A percentile compares a stretch with the other conserved stretches of the same genome.
phyloP scores from a whole-genome alignment of 106 monocot species.

The Dendrobium huoshanense region DNA sequence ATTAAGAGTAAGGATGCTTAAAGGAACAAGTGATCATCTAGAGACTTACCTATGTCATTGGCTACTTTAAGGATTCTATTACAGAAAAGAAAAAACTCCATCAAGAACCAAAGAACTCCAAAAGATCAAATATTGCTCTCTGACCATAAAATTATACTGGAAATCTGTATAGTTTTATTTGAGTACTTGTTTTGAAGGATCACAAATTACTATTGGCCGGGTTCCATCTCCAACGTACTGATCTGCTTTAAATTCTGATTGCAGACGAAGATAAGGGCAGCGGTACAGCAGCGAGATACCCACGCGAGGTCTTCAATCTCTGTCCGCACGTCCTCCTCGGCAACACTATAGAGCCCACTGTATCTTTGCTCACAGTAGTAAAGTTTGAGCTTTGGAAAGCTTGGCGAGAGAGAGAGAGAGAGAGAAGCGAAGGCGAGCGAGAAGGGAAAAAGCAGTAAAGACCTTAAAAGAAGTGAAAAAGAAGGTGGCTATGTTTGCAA shows the following conservation, averaged over 20 bases:
- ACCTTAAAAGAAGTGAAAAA: slow-evolving; percentile 8
- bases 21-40: too few relatives aligned
- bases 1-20: too few relatives aligned
- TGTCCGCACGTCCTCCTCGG: background rate
- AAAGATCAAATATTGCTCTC: too few relatives aligned
- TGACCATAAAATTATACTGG: too few relatives aligned
- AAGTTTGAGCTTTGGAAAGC: background rate
- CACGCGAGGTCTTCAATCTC: slow-evolving; percentile 1
- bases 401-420: background rate
- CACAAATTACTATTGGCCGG: background rate
- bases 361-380: background rate
- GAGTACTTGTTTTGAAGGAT: too few relatives aligned
- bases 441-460: background rate
- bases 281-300: slow-evolving; percentile 15
- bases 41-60: too few relatives aligned
- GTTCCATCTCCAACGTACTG: background rate
- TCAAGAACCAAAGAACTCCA: too few relatives aligned
- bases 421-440: background rate
- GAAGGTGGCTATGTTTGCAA: background rate
- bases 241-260: slow-evolving; percentile 3
- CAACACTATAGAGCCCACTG: background rate
- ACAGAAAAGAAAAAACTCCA: too few relatives aligned
- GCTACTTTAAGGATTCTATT: too few relatives aligned
- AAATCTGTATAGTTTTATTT: too few relatives aligned
- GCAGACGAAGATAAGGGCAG: background rate